Evolutionary conservation across 2,329 filamentous ascomycete species (phyloP).

Genomic region (Biscogniauxia sp.): DNA sequence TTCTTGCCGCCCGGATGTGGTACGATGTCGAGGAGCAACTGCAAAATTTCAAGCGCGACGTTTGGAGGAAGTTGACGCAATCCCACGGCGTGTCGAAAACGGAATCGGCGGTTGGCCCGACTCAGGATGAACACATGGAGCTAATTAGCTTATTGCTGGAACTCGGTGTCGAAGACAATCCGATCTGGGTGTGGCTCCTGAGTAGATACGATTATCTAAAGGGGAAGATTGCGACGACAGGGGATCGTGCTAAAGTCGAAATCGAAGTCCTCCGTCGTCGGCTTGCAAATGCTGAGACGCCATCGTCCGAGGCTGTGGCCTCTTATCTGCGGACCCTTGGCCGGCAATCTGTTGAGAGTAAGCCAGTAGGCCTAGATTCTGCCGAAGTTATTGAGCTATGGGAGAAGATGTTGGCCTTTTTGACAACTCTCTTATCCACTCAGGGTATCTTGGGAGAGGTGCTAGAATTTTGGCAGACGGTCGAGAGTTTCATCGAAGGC

Average conservation of each 20-base stretch:
- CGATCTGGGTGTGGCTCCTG: constrained; percentile 92
- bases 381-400: constrained; percentile 83
- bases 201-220: constrained; percentile 89
- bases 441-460: constrained; percentile 86
- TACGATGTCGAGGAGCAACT: constrained; percentile 87
- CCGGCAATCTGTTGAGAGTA: constrained; percentile 62
- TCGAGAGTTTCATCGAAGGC: constrained; percentile 85
- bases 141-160: constrained; percentile 87
- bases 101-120: constrained; percentile 49
- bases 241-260: constrained; percentile 85
- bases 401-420: constrained; percentile 78
- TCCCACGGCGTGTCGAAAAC: constrained; percentile 57
- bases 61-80: constrained; percentile 78
- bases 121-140: constrained; percentile 85
- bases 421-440: constrained; percentile 71
- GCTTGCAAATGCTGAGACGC: constrained; percentile 71
- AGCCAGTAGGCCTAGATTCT: constrained; percentile 67
- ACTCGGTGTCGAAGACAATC: constrained; percentile 90
- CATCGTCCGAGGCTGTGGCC: constrained; percentile 66
- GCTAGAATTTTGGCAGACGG: constrained; percentile 89
- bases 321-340: constrained; percentile 73
- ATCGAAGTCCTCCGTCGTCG: constrained; percentile 86
- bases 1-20: constrained; percentile 93
- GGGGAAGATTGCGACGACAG: constrained; percentile 74
- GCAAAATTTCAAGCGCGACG: constrained; percentile 79